Evolutionary conservation across 1,284 basidiomycete species (phyloP).

Genomic region (Marasmius oreades): DNA sequence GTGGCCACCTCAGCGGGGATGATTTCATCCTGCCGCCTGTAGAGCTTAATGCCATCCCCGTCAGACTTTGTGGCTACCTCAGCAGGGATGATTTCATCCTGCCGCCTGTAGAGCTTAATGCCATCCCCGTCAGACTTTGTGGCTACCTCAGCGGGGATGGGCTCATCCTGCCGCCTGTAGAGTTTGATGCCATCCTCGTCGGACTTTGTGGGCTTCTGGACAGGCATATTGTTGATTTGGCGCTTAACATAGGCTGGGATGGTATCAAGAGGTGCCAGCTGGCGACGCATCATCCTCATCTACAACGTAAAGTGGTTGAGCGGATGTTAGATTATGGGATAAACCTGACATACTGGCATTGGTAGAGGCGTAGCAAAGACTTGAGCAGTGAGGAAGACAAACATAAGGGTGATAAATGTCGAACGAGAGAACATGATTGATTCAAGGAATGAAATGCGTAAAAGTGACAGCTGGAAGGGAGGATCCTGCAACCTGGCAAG

Average conservation of each 20-base stretch:
- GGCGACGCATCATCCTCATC: slow-evolving; percentile 14
- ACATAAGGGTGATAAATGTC: slow-evolving; percentile 37
- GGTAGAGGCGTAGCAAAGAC: slow-evolving; percentile 30
- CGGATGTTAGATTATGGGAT: neutral
- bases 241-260: slow-evolving; percentile 38
- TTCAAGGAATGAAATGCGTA: slow-evolving; percentile 22
- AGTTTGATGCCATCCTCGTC: neutral
- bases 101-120: slow-evolving; percentile 13
- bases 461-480: slow-evolving; percentile 20
- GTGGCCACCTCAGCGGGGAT: slow-evolving; percentile 21
- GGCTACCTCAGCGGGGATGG: slow-evolving; percentile 1
- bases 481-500: slow-evolving; percentile 35
- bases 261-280: slow-evolving; percentile 38
- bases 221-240: slow-evolving; percentile 6
- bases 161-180: slow-evolving; percentile 27
- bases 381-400: slow-evolving; percentile 43
- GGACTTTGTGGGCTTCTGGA: neutral
- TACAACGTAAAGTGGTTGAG: neutral
- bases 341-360: slow-evolving; percentile 26
- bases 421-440: slow-evolving; percentile 44
- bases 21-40: slow-evolving; percentile 12
- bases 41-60: neutral
- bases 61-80: slow-evolving; percentile 8
- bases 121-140: neutral
- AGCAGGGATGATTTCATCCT: slow-evolving; percentile 24